phyloP scores from a whole-genome alignment of 208 protist species.

The Wallacemonas collosoma region DNA sequence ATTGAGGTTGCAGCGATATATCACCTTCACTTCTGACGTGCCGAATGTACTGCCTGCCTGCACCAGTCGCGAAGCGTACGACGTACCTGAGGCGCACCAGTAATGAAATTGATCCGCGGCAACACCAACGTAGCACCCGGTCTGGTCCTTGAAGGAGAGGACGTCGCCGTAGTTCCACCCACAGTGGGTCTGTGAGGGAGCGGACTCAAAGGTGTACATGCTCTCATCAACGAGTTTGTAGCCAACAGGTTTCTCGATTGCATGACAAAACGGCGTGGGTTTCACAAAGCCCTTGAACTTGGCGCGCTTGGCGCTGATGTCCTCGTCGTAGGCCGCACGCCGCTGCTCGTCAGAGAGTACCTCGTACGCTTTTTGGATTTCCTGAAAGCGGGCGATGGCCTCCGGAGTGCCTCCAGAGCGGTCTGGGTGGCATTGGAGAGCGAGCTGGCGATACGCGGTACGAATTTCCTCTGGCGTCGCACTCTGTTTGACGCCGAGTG shows the following conservation, averaged over 20 bases:
- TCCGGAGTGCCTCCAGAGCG: conserved; percentile 69
- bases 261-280: conserved; percentile 39
- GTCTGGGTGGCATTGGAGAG: conserved; percentile 84
- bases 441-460: conserved; percentile 80
- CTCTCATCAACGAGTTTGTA: conserved; percentile 63
- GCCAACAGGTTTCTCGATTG: conserved; percentile 40
- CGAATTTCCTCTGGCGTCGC: conserved; percentile 85
- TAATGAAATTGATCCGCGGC: conserved; percentile 75
- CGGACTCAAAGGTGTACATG: conserved; percentile 81
- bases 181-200: conserved; percentile 56
- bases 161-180: conserved; percentile 80
- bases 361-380: conserved; percentile 96
- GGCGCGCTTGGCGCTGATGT: conserved; percentile 31
- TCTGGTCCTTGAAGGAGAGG: conserved; percentile 49
- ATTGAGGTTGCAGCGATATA: conserved; percentile 61
- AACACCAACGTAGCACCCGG: conserved; percentile 79
- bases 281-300: conserved; percentile 60
- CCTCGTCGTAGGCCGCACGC: conserved; percentile 93
- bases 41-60: conserved; percentile 63
- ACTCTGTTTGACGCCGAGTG: conserved; percentile 57
- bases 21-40: conserved; percentile 46
- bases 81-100: conserved; percentile 59
- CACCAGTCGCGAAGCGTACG: conserved; percentile 67
- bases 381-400: conserved; percentile 49
- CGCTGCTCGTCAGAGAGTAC: conserved; percentile 92